Evolutionary conservation across 2,329 filamentous ascomycete species (phyloP), one percentile per base, ranked within the genome.

Genomic region (Dothidotthia symphoricarpi): DNA sequence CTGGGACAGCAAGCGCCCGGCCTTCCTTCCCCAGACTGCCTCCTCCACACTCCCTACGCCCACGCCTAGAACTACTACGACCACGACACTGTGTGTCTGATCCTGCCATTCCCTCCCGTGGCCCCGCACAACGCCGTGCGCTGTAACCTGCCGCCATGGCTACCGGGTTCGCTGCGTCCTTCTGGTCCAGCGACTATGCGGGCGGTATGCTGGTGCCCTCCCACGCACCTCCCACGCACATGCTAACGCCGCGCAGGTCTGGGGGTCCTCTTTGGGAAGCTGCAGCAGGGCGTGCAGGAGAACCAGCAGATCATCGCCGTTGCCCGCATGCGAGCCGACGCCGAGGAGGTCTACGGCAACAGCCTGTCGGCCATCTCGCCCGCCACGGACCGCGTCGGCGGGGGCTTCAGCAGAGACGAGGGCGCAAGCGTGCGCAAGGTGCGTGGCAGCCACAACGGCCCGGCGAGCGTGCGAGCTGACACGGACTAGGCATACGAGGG

Each of bases 151-250:
- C 19, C 49, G 50, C 36, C 32, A 65, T 65, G 61, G 49, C 60
- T 34, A 52, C 62, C 22, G 64, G 87, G 59, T 97, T 98, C 71
- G 83, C 89, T 55, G 88, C 91, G 72, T 95, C 90, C 34, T 97
- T 98, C 74, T 98, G 93, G 93, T 95, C 93, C 47, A 81, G 82
- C 66, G 93, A 98, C 78, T 97, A 97, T 77, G 91, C 91, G 66
- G 89, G 87, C 75, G 90, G 86, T 88, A 74, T 67, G 80, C 38
- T 86, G 73, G 35, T 32, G 32, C 62, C 10, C 43, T 33, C 27
- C 27, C 15, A 26, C 47, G 17, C 35, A 34, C 29, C 15, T 34
- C 22, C 36, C 31, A 30, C 45, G 26, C 43, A 26, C 28, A 7
- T 51, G 35, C 61, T 61, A 46, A 66, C 57, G 34, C n/a, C 32